Percentiles rank a stretch among this genome's conserved stretches.
Evolutionary conservation across 164 flowering plant genomes (phyloP).

Genomic region (Magnolia changhungtana): DNA sequence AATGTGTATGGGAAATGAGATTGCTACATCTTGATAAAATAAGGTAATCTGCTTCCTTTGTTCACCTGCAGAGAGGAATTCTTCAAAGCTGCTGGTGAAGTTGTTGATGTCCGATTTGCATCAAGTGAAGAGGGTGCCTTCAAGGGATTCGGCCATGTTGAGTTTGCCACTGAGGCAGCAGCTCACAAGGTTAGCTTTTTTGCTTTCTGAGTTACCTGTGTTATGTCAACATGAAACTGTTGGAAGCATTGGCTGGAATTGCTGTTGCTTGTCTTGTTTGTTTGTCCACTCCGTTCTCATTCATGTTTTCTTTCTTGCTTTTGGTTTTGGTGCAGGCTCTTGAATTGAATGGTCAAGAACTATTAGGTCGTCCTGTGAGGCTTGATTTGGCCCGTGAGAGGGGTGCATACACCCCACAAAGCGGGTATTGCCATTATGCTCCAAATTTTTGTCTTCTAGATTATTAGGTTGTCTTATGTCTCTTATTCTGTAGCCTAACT

Average conservation of each 20-base stretch:
- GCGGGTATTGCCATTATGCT: conserved; percentile 28
- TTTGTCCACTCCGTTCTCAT: not conserved
- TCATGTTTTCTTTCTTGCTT: not conserved
- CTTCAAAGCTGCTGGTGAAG: conserved; percentile 63
- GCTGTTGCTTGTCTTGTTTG: not conserved
- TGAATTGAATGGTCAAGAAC: conserved; percentile 45
- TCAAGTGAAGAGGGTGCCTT: conserved; percentile 42
- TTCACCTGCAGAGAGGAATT: conserved; percentile 48
- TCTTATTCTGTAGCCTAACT: not conserved
- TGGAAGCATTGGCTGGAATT: not conserved
- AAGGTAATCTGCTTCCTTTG: not conserved
- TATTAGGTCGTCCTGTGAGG: conserved; percentile 53
- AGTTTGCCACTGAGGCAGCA: conserved; percentile 64
- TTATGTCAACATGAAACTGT: not conserved
- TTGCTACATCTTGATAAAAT: not conserved
- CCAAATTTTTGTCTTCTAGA: not conserved
- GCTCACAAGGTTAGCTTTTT: conserved; percentile 51
- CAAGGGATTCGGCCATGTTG: conserved; percentile 89
- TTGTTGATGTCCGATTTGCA: conserved; percentile 66
- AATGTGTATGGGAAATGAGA: not conserved
- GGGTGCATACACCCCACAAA: conserved; percentile 60
- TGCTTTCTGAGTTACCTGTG: not conserved
- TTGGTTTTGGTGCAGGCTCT: conserved; percentile 47
- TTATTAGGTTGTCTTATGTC: not conserved
- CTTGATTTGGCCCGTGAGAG: conserved; percentile 74